phyloP scores from a whole-genome alignment of 2,329 filamentous ascomycete species.

The Cercospora nicotianae region DNA sequence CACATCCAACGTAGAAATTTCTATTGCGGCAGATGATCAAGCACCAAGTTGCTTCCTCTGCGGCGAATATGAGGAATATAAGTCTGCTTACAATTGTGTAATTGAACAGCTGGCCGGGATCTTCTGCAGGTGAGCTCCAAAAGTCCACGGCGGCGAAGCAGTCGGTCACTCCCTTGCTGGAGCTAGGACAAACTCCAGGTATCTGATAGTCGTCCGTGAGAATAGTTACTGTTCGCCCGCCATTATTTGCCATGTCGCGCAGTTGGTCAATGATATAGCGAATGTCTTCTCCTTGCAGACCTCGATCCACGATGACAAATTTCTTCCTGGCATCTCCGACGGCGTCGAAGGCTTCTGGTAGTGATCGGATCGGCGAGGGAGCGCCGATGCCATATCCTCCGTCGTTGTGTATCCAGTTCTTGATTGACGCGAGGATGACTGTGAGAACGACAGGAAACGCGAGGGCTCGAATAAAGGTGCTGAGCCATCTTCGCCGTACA shows the following conservation, averaged over 20 bases:
- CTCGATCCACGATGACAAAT: slow-evolving; percentile 76
- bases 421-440: slow-evolving; percentile 54
- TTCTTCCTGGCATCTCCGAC: slow-evolving; percentile 62
- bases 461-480: slow-evolving; percentile 55
- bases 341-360: slow-evolving; percentile 61
- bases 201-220: slow-evolving; percentile 60
- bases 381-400: slow-evolving; percentile 71
- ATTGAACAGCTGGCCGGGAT: slow-evolving; percentile 68
- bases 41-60: background rate
- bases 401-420: slow-evolving; percentile 76
- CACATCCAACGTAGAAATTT: background rate
- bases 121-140: slow-evolving; percentile 70
- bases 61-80: background rate
- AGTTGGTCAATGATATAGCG: slow-evolving; percentile 67
- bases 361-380: slow-evolving; percentile 59
- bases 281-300: slow-evolving; percentile 64
- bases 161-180: slow-evolving; percentile 59
- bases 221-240: slow-evolving; percentile 56
- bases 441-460: slow-evolving; percentile 56
- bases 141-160: slow-evolving; percentile 78
- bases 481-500: slow-evolving; percentile 52
- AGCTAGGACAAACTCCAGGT: slow-evolving; percentile 58
- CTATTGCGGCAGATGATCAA: background rate
- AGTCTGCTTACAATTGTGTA: slow-evolving; percentile 54
- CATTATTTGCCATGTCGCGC: slow-evolving; percentile 55